These are phyloP conservation scores for Diversispora eburnea DNA, from an alignment of 192 early-diverging fungal genomes.

Conservation along the genomic window DNA sequence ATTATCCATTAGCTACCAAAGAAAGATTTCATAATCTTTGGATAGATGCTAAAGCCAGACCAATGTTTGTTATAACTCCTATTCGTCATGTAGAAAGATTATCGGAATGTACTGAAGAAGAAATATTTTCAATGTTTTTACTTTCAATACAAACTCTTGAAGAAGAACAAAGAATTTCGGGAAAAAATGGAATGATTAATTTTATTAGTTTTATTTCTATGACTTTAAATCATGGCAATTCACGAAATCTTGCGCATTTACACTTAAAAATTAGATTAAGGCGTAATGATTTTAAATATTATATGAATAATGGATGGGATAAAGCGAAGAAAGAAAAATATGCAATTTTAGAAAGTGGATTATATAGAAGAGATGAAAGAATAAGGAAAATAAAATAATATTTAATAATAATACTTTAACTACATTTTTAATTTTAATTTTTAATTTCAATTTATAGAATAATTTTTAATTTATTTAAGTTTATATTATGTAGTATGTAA, in stretches of 20 bases:
- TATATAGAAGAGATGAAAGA: slow-evolving; percentile 27
- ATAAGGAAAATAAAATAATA: slow-evolving; percentile 6
- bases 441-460: too few relatives aligned
- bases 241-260: slow-evolving; percentile 29
- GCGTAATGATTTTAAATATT: slow-evolving; percentile 1
- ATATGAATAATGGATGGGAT: slow-evolving; percentile 23
- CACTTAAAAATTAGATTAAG: slow-evolving; percentile 28
- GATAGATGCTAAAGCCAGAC: slow-evolving; percentile 32
- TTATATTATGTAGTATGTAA: too few relatives aligned
- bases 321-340: slow-evolving; percentile 19
- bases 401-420: too few relatives aligned
- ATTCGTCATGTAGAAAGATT: slow-evolving; percentile 30
- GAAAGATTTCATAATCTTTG: slow-evolving; percentile 5
- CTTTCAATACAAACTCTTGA: neutral
- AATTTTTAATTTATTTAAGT: too few relatives aligned
- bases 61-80: slow-evolving; percentile 32
- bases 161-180: slow-evolving; percentile 5
- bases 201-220: slow-evolving; percentile 8
- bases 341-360: slow-evolving; percentile 7
- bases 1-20: slow-evolving; percentile 15
- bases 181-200: neutral
- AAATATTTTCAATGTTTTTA: slow-evolving; percentile 28
- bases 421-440: too few relatives aligned
- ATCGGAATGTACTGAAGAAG: slow-evolving; percentile 30
- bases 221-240: slow-evolving; percentile 35